Evolutionary conservation across 2,329 filamentous ascomycete genomes (phyloP), one percentile per base, ranked within the genome.

Genomic region (Dothistroma septosporum): DNA sequence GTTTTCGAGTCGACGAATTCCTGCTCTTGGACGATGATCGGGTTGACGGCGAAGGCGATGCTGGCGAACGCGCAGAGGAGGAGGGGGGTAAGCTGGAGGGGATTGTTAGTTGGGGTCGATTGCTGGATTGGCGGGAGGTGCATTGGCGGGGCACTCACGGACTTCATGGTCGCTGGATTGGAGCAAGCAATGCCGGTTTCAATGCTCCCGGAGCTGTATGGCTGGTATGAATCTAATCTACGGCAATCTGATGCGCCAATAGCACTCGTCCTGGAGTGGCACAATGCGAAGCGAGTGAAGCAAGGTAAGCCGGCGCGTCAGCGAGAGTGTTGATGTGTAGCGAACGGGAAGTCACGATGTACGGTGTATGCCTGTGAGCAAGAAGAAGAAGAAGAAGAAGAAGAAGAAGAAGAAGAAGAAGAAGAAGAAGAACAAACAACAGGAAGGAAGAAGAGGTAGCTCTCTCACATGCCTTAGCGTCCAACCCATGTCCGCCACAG

Each of bases 1-100:
- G 82, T 84, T 57, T 81, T 76, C 37, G 78, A 79, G 72, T 86
- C 82, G 67, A 87, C 79, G 73, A 87, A 87, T 71, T 87, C 81
- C 72, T 83, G 82, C 61, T 84, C 83, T 58, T 80, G 72, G 55
- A 87, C 80, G 60, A 80, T 78, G 59, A 87, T 76, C 7, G 84
- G 80, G 58, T 81, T 80, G 49, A 86, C 81, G 31, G 84, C 83
- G 21, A 76, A 70, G 44, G 77, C 79, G 66, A 81, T 59, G n/a
- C 65, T 53, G n/a, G 64, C 63, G 48, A 66, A 60, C 21, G 66
- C 64, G 47, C 59, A 61, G 52, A 61, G 50, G 33, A 28, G 24
- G 24, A 28, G 24, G 24, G 24, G 24, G 6, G 24, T 28, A 28
- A 28, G 24, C 24, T 28, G 24, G 50, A 28, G 37, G 53, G 31